Evolutionary conservation across 2,329 filamentous ascomycete species (phyloP).

Genomic region (Fusarium foetens): DNA sequence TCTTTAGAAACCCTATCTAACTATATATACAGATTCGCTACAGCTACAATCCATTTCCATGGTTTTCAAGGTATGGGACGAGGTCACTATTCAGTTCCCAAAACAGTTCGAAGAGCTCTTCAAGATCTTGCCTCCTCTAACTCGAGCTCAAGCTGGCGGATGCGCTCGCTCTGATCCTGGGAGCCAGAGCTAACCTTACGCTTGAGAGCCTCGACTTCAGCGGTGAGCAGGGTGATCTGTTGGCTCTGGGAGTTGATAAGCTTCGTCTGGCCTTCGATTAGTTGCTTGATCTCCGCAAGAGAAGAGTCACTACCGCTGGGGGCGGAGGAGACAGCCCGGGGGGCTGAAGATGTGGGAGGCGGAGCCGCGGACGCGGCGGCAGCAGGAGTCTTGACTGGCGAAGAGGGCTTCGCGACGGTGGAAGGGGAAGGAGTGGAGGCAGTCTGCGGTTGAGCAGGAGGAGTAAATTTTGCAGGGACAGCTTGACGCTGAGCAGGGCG

Average conservation of each 20-base stretch:
- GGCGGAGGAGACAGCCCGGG: slow-evolving; percentile 43
- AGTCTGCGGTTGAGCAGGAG: slow-evolving; percentile 47
- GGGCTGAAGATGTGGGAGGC: slow-evolving; percentile 43
- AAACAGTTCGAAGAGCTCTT: slow-evolving; percentile 14
- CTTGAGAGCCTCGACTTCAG: slow-evolving; percentile 84
- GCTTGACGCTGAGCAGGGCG: slow-evolving; percentile 75
- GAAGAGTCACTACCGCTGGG: slow-evolving; percentile 66
- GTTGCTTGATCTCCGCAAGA: slow-evolving; percentile 78
- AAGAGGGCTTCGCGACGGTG: slow-evolving; percentile 46
- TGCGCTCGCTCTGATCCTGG: slow-evolving; percentile 73
- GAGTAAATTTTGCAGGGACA: slow-evolving; percentile 54
- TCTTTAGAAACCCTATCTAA: slow-evolving; percentile 39
- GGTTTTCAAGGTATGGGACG: slow-evolving; percentile 21
- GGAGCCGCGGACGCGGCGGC: slow-evolving; percentile 45
- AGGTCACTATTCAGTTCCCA: slow-evolving; percentile 1
- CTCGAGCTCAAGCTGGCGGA: slow-evolving; percentile 74
- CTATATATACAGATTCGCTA: slow-evolving; percentile 44
- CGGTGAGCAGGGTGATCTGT: slow-evolving; percentile 75
- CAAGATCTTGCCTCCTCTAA: slow-evolving; percentile 71
- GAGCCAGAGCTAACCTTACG: slow-evolving; percentile 69
- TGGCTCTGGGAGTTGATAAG: slow-evolving; percentile 81
- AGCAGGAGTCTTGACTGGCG: slow-evolving; percentile 47
- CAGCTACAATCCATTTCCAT: slow-evolving; percentile 24
- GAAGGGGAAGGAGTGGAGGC: slow-evolving; percentile 35
- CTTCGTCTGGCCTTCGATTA: slow-evolving; percentile 80